These are phyloP conservation scores for Corchorus olitorius DNA, from an alignment of 345 rosid genomes.

Conservation along the genomic window DNA sequence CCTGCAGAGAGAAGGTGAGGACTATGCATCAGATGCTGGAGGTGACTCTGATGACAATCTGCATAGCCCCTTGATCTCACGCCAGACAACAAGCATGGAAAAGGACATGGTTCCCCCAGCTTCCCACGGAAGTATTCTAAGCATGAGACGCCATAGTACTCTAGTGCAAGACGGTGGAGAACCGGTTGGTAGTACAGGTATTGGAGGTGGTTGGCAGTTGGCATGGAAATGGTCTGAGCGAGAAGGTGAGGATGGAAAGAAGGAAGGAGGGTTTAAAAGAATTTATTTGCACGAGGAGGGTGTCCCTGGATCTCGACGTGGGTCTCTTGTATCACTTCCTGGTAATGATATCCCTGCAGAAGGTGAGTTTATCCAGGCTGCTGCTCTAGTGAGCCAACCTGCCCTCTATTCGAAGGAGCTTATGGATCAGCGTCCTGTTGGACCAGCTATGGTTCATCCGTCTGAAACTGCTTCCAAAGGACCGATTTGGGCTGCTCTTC, in stretches of 20 bases:
- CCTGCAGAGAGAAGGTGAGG: conserved; percentile 65
- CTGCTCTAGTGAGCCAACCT: conserved; percentile 84
- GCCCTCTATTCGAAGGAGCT: conserved; percentile 72
- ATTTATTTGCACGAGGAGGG: conserved; percentile 84
- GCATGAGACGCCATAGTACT: conserved; percentile 73
- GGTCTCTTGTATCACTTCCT: conserved; percentile 75
- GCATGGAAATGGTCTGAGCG: conserved; percentile 82
- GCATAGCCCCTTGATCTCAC: conserved; percentile 85
- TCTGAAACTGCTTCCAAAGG: conserved; percentile 54
- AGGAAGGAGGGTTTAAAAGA: conserved; percentile 82
- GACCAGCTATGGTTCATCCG: conserved; percentile 77
- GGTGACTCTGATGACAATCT: conserved; percentile 82
- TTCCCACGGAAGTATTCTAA: conserved; percentile 58
- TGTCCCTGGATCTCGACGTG: conserved; percentile 66
- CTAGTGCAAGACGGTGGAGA: conserved; percentile 69
- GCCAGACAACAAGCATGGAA: conserved; percentile 82
- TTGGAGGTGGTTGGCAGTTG: conserved; percentile 98
- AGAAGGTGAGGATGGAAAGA: conserved; percentile 70
- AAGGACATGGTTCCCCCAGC: conserved; percentile 67
- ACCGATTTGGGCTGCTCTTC: conserved; percentile 80
- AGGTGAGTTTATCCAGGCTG: conserved; percentile 79
- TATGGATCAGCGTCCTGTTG: conserved; percentile 50
- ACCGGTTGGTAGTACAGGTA: conserved; percentile 65
- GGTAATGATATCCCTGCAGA: conserved; percentile 55
- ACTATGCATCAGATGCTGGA: conserved; percentile 52